Evolutionary conservation across 2,329 filamentous ascomycete species (phyloP), one percentile per base, ranked within the genome.

Genomic region (Fusarium lateritium): DNA sequence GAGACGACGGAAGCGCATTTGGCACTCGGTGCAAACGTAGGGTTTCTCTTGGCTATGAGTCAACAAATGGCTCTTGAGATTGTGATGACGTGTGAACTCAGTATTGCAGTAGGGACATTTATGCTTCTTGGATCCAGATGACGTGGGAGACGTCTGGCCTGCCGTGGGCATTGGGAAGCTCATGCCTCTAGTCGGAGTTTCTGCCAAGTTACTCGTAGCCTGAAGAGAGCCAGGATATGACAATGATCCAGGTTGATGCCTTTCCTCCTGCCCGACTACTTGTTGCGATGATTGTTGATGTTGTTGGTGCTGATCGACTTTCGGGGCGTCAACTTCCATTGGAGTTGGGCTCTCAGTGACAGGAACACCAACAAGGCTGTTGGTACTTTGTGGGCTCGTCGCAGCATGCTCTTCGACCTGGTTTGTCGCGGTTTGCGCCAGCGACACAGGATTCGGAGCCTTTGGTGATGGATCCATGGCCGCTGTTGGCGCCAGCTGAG

Each of bases 31-130:
- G 77, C 96, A 99, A 28, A 96, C 89, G 76, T 96, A 99, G 0
- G 96, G 96, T 81, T 99, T 99, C 80, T 99, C 96, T 84, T 99
- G 95, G 75, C 94, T 98, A 80, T 98, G 96, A 1, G 96, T 98
- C 77, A 99, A 88, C 59, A 99, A 87, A 82, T 99, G 96, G 73
- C 94, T 98, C 82, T 98, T 99, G 28, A 98, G 87, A 76, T 99
- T 98, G 78, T 98, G 96, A 77, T 98, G 96, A 44, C 96, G 89
- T 28, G 96, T 99, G 73, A 99, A 99, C 76, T 97, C 96, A 7
- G 96, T 98, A 39, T 94, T 89, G 84, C 96, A 99, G 79, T 97
- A 97, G 1, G 94, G 95, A 76, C 96, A 99, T 79, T 96, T 97
- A 83, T 99, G 95, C 76, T 96, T 95, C 82, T 97, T 98, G 53